phyloP scores from a whole-genome alignment of 106 monocot species.

The Acanthochlamys bracteata region DNA sequence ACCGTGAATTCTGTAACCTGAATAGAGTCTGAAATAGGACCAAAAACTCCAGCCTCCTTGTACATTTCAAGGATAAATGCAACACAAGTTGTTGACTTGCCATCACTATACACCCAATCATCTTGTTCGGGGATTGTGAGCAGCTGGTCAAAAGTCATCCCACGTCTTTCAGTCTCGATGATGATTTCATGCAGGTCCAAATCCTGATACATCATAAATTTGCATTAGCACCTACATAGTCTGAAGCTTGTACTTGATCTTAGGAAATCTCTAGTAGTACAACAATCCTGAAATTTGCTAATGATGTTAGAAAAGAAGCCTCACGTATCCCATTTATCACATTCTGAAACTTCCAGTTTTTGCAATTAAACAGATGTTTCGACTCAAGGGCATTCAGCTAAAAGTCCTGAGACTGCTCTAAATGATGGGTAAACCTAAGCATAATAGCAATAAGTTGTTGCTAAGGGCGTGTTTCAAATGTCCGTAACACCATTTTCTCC shows the following conservation, averaged over 20 bases:
- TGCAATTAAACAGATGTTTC: no score
- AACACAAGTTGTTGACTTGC: slow-evolving; percentile 89
- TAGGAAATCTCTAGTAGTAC: slow-evolving; percentile 9
- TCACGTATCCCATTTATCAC: no score
- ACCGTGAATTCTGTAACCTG: slow-evolving; percentile 96
- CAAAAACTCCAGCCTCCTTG: slow-evolving; percentile 85
- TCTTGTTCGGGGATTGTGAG: slow-evolving; percentile 91
- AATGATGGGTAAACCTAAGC: no score
- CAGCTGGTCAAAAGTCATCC: slow-evolving; percentile 86
- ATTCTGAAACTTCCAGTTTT: no score
- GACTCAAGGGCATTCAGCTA: no score
- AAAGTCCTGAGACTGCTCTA: no score
- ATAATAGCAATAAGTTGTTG: no score
- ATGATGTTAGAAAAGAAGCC: no score
- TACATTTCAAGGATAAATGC: slow-evolving; percentile 92
- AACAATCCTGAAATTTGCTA: no score
- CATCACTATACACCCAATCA: slow-evolving; percentile 93
- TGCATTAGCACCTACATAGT: not conserved
- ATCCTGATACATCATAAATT: slow-evolving; percentile 27
- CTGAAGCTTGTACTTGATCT: no score
- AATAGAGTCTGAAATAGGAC: slow-evolving; percentile 58
- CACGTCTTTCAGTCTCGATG: slow-evolving; percentile 65
- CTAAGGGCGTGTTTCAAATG: no score
- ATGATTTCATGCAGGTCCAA: slow-evolving; percentile 69
- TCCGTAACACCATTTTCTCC: no score